These are phyloP conservation scores for Exophiala alcalophila DNA, from an alignment of 2,329 filamentous ascomycete species.

Conservation along the genomic window DNA sequence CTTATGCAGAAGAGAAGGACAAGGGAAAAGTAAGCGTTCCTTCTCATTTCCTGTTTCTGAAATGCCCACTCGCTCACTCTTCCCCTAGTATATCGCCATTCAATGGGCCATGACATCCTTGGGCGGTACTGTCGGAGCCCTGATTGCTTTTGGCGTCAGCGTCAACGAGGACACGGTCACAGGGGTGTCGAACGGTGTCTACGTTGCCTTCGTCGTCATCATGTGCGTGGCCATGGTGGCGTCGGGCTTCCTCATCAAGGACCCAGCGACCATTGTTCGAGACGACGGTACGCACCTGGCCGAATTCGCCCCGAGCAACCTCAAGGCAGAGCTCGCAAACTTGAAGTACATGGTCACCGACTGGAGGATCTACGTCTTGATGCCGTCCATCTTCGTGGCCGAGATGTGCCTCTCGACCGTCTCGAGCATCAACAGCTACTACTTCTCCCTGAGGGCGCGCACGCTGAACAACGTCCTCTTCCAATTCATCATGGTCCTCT, in stretches of 20 bases:
- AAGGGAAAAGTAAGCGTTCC: constrained; percentile 5
- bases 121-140: constrained; percentile 17
- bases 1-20: constrained; percentile 15
- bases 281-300: constrained; percentile 28
- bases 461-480: constrained; percentile 20
- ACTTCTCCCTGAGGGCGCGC: constrained; percentile 23
- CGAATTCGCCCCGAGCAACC: constrained; percentile 15
- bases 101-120: constrained; percentile 17
- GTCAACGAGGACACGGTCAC: constrained; percentile 6
- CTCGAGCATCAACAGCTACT: constrained; percentile 14
- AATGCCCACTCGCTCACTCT: not conserved
- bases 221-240: constrained; percentile 12
- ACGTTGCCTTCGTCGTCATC: constrained; percentile 21
- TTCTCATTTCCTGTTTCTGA: not conserved
- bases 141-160: constrained; percentile 20
- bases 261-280: constrained; percentile 22
- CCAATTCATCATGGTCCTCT: constrained; percentile 17
- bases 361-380: constrained; percentile 11
- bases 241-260: constrained; percentile 12
- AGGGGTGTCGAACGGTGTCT: constrained; percentile 21
- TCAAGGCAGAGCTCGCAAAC: constrained; percentile 1
- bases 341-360: constrained; percentile 11
- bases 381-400: constrained; percentile 13
- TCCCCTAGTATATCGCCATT: constrained; percentile 13
- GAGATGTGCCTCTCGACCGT: constrained; percentile 18